Percentiles rank a stretch among this genome's conserved stretches.
These are phyloP conservation scores for Dryadomyces quercivorus DNA, from an alignment of 2,329 filamentous ascomycete genomes.

Conservation along the genomic window DNA sequence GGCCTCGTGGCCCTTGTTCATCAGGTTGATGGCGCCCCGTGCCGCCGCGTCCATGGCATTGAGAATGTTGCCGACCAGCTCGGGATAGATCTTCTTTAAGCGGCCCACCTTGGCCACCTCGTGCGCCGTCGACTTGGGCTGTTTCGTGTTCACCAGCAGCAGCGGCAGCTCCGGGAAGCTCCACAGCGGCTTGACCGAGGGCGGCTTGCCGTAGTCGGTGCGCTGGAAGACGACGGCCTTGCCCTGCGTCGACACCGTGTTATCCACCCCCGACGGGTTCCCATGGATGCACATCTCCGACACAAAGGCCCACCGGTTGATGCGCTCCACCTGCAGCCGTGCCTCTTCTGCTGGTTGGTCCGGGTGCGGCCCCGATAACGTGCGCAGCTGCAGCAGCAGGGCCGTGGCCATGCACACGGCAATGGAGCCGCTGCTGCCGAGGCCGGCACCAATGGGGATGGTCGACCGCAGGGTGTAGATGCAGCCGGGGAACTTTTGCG, in stretches of 20 bases:
- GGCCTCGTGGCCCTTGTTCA: slow-evolving; percentile 27
- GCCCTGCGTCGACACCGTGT: slow-evolving; percentile 86
- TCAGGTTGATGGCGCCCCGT: slow-evolving; percentile 38
- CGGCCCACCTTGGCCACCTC: slow-evolving; percentile 79
- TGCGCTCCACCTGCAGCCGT: slow-evolving; percentile 81
- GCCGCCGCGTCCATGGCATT: slow-evolving; percentile 72
- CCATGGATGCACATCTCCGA: slow-evolving; percentile 96
- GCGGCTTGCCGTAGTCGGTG: slow-evolving; percentile 64
- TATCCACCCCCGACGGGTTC: slow-evolving; percentile 92
- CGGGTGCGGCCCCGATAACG: slow-evolving; percentile 78
- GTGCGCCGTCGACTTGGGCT: slow-evolving; percentile 70
- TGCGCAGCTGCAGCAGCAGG: slow-evolving; percentile 75
- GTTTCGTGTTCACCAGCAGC: slow-evolving; percentile 78
- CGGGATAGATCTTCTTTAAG: slow-evolving; percentile 59
- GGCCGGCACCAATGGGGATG: slow-evolving; percentile 80
- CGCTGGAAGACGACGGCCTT: slow-evolving; percentile 90
- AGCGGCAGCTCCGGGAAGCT: slow-evolving; percentile 88
- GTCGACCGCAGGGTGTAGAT: slow-evolving; percentile 88
- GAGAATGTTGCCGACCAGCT: slow-evolving; percentile 68
- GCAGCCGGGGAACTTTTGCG: slow-evolving; percentile 64
- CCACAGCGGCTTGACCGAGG: slow-evolving; percentile 63
- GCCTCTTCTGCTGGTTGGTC: slow-evolving; percentile 83
- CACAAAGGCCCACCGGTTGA: slow-evolving; percentile 97
- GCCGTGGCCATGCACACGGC: slow-evolving; percentile 79
- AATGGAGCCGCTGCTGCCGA: slow-evolving; percentile 91